Evolutionary conservation across 208 protist species (phyloP), one percentile per base, ranked within the genome.

Genomic region (Kentomonas sorsogonicus): DNA sequence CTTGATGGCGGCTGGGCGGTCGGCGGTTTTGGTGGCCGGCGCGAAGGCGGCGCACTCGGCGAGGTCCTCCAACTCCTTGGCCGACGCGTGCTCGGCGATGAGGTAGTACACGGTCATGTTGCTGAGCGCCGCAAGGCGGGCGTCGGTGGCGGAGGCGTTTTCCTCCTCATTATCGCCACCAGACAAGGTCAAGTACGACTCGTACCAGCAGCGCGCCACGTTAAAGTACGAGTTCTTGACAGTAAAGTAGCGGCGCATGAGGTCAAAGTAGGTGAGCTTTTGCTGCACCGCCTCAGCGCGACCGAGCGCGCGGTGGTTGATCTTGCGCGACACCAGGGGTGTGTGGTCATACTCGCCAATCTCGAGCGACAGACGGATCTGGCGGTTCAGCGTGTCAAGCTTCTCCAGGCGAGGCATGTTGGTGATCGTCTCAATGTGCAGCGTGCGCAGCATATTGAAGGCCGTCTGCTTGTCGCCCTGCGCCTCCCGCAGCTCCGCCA

Each of bases 351-450:
- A 98, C 63, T 98, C 96, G 53, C 94, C 77, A 40, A 96, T 74
- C 64, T 94, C 94, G 15, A 98, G 70, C 61, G 79, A 94, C 13
- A 99, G 83, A 10, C 95, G 74, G 40, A 99, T 97, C 57, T 98
- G 94, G 40, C 97, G 86, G 41, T 98, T 90, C 50, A 98, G 84
- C 31, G 94, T 95, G 44, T 97, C 83, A 23, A 97, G 70, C 80
- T 99, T 99, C 62, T 99, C 97, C 22, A 83, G 47, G 40, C 86
- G 83, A 1, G 97, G 93, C 96, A 99, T 98, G 55, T 94, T 94
- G n/a, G 94, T 96, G 60, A 97, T 97, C 2, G 96, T 99, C 66
- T 99, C 97, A 46, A 99, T 89, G 66, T 98, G 96, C 43, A 99
- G 69, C 33, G 91, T 87, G 46, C 95, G 90, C 20, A 99, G 57